Conservation (phyloP, 768 basidiomycete genomes). For the Podaxis sp. region DNA sequence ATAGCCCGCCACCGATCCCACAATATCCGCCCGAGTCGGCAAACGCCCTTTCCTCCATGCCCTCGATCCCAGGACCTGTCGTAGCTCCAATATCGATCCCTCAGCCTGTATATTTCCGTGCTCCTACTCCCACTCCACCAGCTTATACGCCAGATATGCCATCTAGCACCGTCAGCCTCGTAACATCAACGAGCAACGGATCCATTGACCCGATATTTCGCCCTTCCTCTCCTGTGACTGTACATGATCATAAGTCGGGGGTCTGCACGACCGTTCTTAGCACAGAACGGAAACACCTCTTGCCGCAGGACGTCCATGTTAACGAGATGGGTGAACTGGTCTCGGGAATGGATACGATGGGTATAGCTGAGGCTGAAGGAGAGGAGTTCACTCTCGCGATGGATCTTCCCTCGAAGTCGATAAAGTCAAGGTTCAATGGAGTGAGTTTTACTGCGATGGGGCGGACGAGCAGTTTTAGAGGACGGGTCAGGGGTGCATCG, state of each 20-base stretch:
- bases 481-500: not conserved
- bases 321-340: constrained; percentile 20
- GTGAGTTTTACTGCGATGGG: constrained; percentile 10
- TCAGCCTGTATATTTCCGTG: not conserved
- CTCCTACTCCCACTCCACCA: not conserved
- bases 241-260: not conserved
- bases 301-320: constrained; percentile 17
- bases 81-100: constrained; percentile 3
- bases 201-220: not conserved
- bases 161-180: not conserved
- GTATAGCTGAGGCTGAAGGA: constrained; percentile 20
- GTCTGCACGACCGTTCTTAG: not conserved
- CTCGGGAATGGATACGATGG: constrained; percentile 15
- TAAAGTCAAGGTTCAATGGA: not conserved
- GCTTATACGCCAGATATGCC: not conserved
- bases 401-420: constrained; percentile 33
- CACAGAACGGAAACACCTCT: constrained; percentile 13
- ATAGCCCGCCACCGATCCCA: constrained; percentile 7
- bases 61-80: not conserved
- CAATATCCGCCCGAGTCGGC: not conserved
- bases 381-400: constrained; percentile 47
- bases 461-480: constrained; percentile 5
- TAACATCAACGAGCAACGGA: not conserved
- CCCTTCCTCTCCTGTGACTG: not conserved
- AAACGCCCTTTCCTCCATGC: not conserved